Conservation (phyloP, 768 basidiomycete genomes). For the Pholiota molesta region DNA sequence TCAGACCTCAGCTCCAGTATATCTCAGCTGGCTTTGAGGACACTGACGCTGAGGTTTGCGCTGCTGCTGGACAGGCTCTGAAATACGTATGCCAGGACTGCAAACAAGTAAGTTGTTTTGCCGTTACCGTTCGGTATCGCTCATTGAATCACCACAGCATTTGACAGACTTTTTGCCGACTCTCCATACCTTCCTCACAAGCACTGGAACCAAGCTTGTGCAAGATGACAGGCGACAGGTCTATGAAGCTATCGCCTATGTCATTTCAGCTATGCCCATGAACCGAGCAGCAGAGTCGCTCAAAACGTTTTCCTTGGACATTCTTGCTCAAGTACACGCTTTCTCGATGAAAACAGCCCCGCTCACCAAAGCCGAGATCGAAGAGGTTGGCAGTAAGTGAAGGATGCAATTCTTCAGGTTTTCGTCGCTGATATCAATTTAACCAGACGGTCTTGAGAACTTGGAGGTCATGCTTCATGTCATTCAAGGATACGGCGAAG, state of each 20-base stretch:
- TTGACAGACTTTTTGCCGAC: slow-evolving; percentile 91
- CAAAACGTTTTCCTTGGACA: slow-evolving; percentile 83
- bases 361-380: slow-evolving; percentile 72
- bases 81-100: slow-evolving; percentile 98
- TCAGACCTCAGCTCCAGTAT: slow-evolving; percentile 84
- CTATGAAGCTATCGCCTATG: slow-evolving; percentile 93
- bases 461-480: slow-evolving; percentile 90
- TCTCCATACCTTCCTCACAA: slow-evolving; percentile 84
- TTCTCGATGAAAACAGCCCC: slow-evolving; percentile 54
- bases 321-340: slow-evolving; percentile 76
- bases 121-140: not conserved
- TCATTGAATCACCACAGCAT: slow-evolving; percentile 52
- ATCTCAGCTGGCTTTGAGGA: slow-evolving; percentile 92
- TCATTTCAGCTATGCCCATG: slow-evolving; percentile 94
- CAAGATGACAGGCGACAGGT: slow-evolving; percentile 92
- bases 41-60: slow-evolving; percentile 77
- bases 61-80: slow-evolving; percentile 94
- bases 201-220: slow-evolving; percentile 74
- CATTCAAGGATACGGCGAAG: slow-evolving; percentile 80
- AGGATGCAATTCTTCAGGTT: not conserved
- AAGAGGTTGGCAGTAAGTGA: slow-evolving; percentile 65
- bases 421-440: not conserved
- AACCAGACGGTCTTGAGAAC: slow-evolving; percentile 83
- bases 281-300: slow-evolving; percentile 85
- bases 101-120: slow-evolving; percentile 59